Evolutionary conservation across 495 filamentous ascomycete genomes (phyloP).

Genomic region (Aspergillus carlsbadensis): DNA sequence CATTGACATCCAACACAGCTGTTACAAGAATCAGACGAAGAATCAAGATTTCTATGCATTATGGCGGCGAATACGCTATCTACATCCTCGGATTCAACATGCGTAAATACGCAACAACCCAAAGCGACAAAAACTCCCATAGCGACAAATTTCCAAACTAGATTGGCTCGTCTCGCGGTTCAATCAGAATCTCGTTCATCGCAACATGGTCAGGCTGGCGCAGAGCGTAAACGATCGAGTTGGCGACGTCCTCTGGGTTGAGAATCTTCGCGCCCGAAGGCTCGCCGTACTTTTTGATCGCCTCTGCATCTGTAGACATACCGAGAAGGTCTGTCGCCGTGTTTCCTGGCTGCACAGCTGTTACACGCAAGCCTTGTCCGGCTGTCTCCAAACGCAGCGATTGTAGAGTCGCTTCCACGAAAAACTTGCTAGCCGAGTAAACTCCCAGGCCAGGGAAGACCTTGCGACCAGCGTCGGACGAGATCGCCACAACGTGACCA

Average conservation of each 20-base stretch:
- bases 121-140: background rate
- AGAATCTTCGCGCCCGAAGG: constrained; percentile 64
- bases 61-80: background rate
- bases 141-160: constrained; percentile 20
- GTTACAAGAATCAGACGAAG: background rate
- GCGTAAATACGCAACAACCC: background rate
- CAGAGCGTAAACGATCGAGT: constrained; percentile 62
- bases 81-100: background rate
- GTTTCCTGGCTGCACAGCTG: constrained; percentile 66
- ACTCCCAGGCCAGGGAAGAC: constrained; percentile 71
- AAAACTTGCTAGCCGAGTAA: constrained; percentile 73
- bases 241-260: constrained; percentile 61
- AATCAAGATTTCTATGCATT: background rate
- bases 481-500: constrained; percentile 67
- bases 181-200: constrained; percentile 70
- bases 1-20: too few species aligned
- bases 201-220: constrained; percentile 64
- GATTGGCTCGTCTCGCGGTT: constrained; percentile 70
- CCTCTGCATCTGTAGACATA: constrained; percentile 66
- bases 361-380: constrained; percentile 61
- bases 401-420: constrained; percentile 69
- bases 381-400: constrained; percentile 65
- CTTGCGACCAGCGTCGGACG: constrained; percentile 67
- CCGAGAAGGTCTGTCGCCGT: constrained; percentile 60
- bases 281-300: constrained; percentile 68